Conservation (phyloP, 768 basidiomycete species). For the Hemileccinum impolitum region DNA sequence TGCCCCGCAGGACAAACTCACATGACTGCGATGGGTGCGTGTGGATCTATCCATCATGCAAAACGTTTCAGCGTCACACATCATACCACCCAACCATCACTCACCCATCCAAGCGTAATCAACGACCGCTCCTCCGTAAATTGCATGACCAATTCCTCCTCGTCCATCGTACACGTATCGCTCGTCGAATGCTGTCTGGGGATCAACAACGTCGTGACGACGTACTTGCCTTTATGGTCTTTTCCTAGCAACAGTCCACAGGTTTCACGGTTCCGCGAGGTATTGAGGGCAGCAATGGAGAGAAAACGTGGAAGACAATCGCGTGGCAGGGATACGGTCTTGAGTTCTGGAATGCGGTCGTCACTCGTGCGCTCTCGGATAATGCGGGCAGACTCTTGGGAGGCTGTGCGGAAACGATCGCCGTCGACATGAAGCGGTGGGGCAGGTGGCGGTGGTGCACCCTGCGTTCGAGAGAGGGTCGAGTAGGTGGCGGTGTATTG, state of each 20-base stretch:
- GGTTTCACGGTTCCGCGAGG: conserved; percentile 75
- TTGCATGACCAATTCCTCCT: conserved; percentile 81
- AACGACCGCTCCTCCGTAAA: conserved; percentile 80
- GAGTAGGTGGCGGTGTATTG: conserved; percentile 24
- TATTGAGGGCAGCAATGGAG: conserved; percentile 75
- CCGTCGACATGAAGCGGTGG: conserved; percentile 22
- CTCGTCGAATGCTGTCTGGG: conserved; percentile 87
- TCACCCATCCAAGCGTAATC: conserved; percentile 89
- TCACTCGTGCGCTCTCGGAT: conserved; percentile 26
- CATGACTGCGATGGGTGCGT: conserved; percentile 90
- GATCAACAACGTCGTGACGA: conserved; percentile 79
- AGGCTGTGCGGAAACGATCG: conserved; percentile 32
- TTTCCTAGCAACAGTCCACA: conserved; percentile 84
- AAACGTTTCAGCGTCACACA: not conserved
- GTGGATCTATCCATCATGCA: conserved; percentile 60
- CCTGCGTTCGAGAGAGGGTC: conserved; percentile 26
- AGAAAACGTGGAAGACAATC: conserved; percentile 75
- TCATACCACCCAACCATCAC: conserved; percentile 19
- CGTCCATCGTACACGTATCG: conserved; percentile 91
- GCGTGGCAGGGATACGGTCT: conserved; percentile 65
- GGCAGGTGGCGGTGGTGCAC: conserved; percentile 22
- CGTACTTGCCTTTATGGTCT: conserved; percentile 52
- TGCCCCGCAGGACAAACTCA: conserved; percentile 30
- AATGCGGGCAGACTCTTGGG: conserved; percentile 35
- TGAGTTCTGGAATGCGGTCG: conserved; percentile 45